Percentiles rank a stretch among this genome's conserved stretches.
These are phyloP conservation scores for Globisporangium carolinianum DNA, from an alignment of 352 stramenopile species.

Conservation along the genomic window DNA sequence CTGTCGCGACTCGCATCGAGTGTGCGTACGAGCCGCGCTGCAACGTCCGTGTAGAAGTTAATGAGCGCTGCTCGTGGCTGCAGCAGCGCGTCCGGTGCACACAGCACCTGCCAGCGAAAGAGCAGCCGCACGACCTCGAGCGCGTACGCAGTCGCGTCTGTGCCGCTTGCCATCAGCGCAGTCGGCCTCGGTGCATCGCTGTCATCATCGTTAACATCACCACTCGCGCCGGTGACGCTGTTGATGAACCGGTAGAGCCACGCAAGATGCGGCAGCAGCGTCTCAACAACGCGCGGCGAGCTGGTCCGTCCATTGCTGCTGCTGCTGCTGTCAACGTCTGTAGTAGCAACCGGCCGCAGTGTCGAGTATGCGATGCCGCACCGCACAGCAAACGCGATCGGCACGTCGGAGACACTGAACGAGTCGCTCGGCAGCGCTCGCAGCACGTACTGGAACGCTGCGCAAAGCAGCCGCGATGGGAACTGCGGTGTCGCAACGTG, in stretches of 20 bases:
- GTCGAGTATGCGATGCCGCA: conserved; percentile 5
- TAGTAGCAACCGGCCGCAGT: not conserved
- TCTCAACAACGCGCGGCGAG: not conserved
- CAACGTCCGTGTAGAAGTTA: not conserved
- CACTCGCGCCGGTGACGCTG: not conserved
- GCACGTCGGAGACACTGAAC: not conserved
- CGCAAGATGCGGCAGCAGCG: conserved; percentile 3
- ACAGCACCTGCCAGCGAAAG: conserved; percentile 7
- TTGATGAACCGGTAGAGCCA: conserved; percentile 3
- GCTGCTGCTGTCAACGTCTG: not conserved
- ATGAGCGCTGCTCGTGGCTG: conserved; percentile 1
- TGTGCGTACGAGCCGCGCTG: not conserved
- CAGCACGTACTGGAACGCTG: conserved; percentile 1
- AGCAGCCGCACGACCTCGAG: conserved; percentile 5
- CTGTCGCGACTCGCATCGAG: not conserved
- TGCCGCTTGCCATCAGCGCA: not conserved
- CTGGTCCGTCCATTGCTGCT: not conserved
- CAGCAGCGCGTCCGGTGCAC: not conserved
- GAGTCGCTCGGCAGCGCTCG: not conserved
- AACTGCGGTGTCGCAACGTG: conserved; percentile 3
- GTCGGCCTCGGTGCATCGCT: not conserved
- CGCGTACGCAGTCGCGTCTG: not conserved
- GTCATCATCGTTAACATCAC: not conserved
- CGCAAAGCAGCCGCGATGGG: conserved; percentile 4
- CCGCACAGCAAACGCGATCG: conserved; percentile 3